Evolutionary conservation across 371 early-diverging fungal species (phyloP).

Genomic region (Phascolomyces articulosus): DNA sequence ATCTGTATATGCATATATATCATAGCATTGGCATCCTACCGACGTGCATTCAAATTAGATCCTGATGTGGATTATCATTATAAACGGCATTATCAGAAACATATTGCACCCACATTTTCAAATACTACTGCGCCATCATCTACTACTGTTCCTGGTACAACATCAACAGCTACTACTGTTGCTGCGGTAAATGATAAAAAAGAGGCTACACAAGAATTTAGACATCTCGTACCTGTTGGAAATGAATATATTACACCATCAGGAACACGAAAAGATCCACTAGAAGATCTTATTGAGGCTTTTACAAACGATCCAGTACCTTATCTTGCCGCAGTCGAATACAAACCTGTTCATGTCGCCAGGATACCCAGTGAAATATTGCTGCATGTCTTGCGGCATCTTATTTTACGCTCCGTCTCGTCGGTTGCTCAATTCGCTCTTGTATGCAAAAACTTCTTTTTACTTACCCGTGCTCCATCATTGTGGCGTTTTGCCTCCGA

Average conservation of each 20-base stretch:
- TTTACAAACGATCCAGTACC: constrained; percentile 23
- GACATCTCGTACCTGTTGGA: constrained; percentile 41
- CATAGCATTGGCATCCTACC: constrained; percentile 53
- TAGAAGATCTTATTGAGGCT: constrained; percentile 30
- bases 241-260: constrained; percentile 40
- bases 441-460: constrained; percentile 59
- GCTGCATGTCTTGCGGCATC: constrained; percentile 32
- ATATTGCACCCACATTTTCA: constrained; percentile 22
- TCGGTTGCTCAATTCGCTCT: constrained; percentile 51
- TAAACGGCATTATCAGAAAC: constrained; percentile 37
- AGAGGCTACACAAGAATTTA: constrained; percentile 24
- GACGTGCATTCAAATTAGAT: constrained; percentile 56
- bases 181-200: background rate
- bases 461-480: constrained; percentile 47
- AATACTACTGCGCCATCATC: background rate
- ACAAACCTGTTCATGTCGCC: constrained; percentile 42
- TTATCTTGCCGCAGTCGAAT: constrained; percentile 38
- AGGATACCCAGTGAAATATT: constrained; percentile 50
- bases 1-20: background rate
- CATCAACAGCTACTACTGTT: background rate
- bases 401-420: constrained; percentile 48
- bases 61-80: constrained; percentile 50
- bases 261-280: constrained; percentile 26
- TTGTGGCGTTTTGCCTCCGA: constrained; percentile 64
- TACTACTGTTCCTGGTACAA: background rate